A percentile compares a stretch with the other conserved stretches of the same genome.
Evolutionary conservation across 139 green algal species (phyloP).

Genomic region (Chlorella vulgaris): DNA sequence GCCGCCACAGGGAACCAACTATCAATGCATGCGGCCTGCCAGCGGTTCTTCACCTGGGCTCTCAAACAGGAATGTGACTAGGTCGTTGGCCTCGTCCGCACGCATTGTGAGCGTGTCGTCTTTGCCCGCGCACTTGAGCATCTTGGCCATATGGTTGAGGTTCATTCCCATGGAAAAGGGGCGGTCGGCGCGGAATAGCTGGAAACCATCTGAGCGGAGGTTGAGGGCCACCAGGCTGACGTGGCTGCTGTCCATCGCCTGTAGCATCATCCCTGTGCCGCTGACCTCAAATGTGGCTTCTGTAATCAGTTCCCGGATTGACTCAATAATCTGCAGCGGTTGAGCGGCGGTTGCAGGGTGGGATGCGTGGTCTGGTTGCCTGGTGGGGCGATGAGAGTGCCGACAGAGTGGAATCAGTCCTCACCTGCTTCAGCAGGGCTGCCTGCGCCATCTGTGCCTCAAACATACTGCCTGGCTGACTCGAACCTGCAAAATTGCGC

Average conservation of each 20-base stretch:
- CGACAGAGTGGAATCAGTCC: not conserved
- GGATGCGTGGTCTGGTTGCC: not conserved
- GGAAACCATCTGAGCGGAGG: slow-evolving; percentile 90
- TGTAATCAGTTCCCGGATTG: slow-evolving; percentile 93
- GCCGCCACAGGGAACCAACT: too few species aligned
- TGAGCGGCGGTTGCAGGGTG: slow-evolving; percentile 61
- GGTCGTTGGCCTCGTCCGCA: slow-evolving; percentile 88
- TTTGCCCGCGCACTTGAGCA: slow-evolving; percentile 95
- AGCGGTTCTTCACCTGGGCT: not conserved
- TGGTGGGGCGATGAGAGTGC: not conserved
- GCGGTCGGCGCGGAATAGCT: slow-evolving; percentile 95
- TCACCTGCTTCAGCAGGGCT: slow-evolving; percentile 72
- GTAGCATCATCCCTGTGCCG: slow-evolving; percentile 75
- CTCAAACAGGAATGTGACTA: slow-evolving; percentile 96
- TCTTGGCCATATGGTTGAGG: slow-evolving; percentile 93
- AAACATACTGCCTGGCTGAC: slow-evolving; percentile 69
- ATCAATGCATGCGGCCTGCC: too few species aligned
- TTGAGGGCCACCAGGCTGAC: slow-evolving; percentile 88
- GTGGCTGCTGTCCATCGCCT: slow-evolving; percentile 95
- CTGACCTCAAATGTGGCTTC: slow-evolving; percentile 97
- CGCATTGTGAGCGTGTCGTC: slow-evolving; percentile 97
- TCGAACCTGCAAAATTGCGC: too few species aligned
- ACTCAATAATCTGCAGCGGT: too few species aligned
- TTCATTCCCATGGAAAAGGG: slow-evolving; percentile 89
- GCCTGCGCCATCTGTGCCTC: slow-evolving; percentile 75